Evolutionary conservation across 2,329 filamentous ascomycete species (phyloP).

Genomic region (Hypocreales sp.): DNA sequence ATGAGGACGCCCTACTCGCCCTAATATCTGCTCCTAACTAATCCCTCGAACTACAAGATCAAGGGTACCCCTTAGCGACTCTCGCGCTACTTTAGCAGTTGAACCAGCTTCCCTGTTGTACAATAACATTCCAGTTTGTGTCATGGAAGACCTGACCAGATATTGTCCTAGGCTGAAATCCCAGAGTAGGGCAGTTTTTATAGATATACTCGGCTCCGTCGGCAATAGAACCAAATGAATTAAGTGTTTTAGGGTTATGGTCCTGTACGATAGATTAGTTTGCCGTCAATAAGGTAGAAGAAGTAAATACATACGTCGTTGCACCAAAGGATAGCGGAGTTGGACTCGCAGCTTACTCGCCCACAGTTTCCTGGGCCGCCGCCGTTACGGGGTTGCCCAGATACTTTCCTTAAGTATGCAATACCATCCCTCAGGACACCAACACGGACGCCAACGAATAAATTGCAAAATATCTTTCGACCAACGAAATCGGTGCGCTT

Average conservation of each 20-base stretch:
- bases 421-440: slow-evolving; percentile 2
- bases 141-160: background rate
- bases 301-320: slow-evolving; percentile 8
- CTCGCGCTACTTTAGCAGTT: no score
- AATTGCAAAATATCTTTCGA: background rate
- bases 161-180: no score
- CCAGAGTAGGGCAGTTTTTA: background rate
- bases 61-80: no score
- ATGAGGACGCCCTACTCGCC: no score
- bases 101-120: no score
- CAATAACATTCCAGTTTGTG: background rate
- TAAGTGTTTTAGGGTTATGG: background rate
- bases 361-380: slow-evolving; percentile 6
- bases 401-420: slow-evolving; percentile 5
- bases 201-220: background rate
- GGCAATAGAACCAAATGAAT: slow-evolving; percentile 1
- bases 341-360: slow-evolving; percentile 8
- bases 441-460: background rate
- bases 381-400: background rate
- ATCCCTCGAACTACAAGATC: no score
- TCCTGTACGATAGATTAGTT: no score
- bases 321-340: slow-evolving; percentile 9
- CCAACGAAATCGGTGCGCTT: slow-evolving; percentile 1
- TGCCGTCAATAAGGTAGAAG: no score
- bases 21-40: no score